phyloP scores from a whole-genome alignment of 2,329 filamentous ascomycete genomes.

The Nigrograna mackinnonii region DNA sequence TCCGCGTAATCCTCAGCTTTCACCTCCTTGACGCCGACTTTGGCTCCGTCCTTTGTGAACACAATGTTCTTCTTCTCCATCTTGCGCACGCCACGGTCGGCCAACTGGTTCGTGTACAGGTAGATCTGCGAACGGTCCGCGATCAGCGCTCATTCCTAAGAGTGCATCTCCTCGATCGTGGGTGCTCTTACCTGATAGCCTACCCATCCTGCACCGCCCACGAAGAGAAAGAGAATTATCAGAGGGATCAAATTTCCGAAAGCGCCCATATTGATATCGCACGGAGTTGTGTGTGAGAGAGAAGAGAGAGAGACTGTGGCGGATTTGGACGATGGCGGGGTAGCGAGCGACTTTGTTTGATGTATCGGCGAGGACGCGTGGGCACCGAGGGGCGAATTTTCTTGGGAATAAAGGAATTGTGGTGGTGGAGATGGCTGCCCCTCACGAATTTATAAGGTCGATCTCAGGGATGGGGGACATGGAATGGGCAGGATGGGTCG shows the following conservation, averaged over 20 bases:
- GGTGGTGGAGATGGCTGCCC: too few species aligned
- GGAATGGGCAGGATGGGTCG: too few species aligned
- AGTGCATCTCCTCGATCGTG: too few species aligned
- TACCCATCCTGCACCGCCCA: slow-evolving; percentile 65
- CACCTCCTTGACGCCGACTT: slow-evolving; percentile 71
- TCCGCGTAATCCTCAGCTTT: slow-evolving; percentile 74
- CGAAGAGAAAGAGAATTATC: slow-evolving; percentile 62
- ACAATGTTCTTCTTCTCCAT: slow-evolving; percentile 77
- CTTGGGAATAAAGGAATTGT: too few species aligned
- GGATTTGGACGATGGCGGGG: slow-evolving; percentile 1
- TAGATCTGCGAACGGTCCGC: slow-evolving; percentile 55
- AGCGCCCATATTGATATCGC: slow-evolving; percentile 41
- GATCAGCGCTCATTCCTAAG: too few species aligned
- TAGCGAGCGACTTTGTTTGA: too few species aligned
- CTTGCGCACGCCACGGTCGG: slow-evolving; percentile 65
- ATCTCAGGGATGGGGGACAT: too few species aligned
- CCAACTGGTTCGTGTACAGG: slow-evolving; percentile 67
- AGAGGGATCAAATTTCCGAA: slow-evolving; percentile 65
- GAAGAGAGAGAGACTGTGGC: too few species aligned
- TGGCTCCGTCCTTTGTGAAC: slow-evolving; percentile 75
- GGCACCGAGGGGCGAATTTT: too few species aligned
- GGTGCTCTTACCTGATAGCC: slow-evolving; percentile 60
- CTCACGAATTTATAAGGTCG: too few species aligned
- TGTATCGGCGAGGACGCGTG: too few species aligned
- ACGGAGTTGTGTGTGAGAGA: too few species aligned